Percentiles rank a stretch among this genome's conserved stretches.
phyloP scores from a whole-genome alignment of 2,329 filamentous ascomycete genomes.

The Biscogniauxia sp. region DNA sequence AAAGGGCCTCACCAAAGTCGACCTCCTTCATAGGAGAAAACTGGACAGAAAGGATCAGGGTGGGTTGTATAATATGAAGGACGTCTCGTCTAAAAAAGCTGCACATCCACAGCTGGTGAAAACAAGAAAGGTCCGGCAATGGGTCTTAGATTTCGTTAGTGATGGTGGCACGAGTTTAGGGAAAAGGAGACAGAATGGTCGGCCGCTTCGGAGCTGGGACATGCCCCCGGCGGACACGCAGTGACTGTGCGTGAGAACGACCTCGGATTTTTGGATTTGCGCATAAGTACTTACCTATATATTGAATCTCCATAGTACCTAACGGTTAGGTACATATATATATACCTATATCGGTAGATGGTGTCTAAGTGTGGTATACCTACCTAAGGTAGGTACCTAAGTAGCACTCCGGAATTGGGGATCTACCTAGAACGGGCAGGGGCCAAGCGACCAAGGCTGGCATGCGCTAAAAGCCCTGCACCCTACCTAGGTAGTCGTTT shows the following conservation, averaged over 20 bases:
- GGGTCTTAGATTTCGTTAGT: slow-evolving; percentile 70
- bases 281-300: no score
- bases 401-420: no score
- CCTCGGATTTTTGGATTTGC: no score
- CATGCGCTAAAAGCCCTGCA: background rate
- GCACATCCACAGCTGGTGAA: slow-evolving; percentile 57
- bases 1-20: slow-evolving; percentile 65
- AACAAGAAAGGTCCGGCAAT: slow-evolving; percentile 66
- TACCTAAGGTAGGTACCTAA: no score
- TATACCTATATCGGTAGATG: no score
- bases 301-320: no score
- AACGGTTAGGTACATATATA: no score
- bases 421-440: no score
- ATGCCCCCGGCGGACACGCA: slow-evolving; percentile 33
- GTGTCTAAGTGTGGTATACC: no score
- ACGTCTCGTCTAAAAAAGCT: slow-evolving; percentile 39
- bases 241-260: slow-evolving; percentile 7
- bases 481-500: no score
- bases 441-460: no score
- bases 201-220: slow-evolving; percentile 30
- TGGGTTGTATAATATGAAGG: slow-evolving; percentile 55
- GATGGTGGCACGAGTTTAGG: slow-evolving; percentile 28
- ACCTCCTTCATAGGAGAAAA: slow-evolving; percentile 60
- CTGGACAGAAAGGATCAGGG: slow-evolving; percentile 50
- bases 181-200: slow-evolving; percentile 28